Base-by-base conservation (phyloP, 805 yeast species). In the Candida boidinii region DNA sequence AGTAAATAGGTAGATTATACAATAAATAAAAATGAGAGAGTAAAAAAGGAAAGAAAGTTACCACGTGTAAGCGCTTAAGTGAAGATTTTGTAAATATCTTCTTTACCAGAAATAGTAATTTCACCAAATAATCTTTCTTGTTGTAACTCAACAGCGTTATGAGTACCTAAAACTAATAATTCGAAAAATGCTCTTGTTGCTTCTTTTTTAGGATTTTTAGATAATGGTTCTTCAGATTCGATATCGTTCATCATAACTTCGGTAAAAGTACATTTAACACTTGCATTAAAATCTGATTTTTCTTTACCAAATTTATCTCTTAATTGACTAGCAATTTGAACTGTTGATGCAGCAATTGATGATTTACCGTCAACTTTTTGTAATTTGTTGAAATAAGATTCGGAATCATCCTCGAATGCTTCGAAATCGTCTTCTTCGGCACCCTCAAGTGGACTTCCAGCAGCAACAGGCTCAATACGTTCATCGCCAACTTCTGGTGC, bases 151-250 rank as follows among this genome's bases (percentile, higher is more conserved):
- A 87, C 60, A 34, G 90, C 78, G 44, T 80, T 87, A 28, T 75
- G 66, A 5, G 92, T 79, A 2, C 94, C 94, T 36, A 87, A 63
- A 4, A 86, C 90, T 44, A 87, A 63, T 51, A 87, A 53, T 51
- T 87, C 94, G 47, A 86, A 87, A 56, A 87, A 87, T 34, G 83
- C 66, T 45, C 74, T 69, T 3, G 85, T 74, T 15, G 86, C 84
- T 44, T 79, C 78, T 42, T 66, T 61, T 47, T 68, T 68, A 37
- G 62, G 62, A 39, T 62, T 59, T 2, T 32, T 37, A 2, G 70
- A 56, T 22, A 66, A 44, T 16, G 67, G 58, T 48, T 48, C 39
- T 26, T 53, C 37, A 16, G 53, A 38, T 24, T 38, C 38, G 28
- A 46, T n/a, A 39, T 67, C 73, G 13, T 45, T 57, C 12, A 54